Evolutionary conservation across 1,139 yeast genomes (phyloP).

Genomic region (Taiozyma sp.): DNA sequence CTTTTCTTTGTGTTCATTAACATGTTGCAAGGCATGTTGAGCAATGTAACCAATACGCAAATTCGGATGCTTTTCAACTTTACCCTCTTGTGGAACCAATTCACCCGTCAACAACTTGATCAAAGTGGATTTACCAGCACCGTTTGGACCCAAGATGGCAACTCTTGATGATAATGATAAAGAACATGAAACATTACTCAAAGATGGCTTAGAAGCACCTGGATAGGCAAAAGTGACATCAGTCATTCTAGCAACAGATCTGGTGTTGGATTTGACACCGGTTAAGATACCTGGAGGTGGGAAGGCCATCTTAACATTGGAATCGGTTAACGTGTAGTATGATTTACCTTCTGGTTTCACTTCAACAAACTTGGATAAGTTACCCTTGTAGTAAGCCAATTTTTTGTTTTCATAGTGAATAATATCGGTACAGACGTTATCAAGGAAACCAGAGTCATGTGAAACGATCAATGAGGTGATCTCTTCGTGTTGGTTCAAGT

Average conservation of each 20-base stretch:
- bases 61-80: constrained; percentile 96
- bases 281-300: constrained; percentile 97
- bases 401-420: constrained; percentile 96
- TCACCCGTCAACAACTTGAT: constrained; percentile 93
- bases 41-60: constrained; percentile 98
- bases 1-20: constrained; percentile 93
- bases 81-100: constrained; percentile 77
- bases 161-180: constrained; percentile 91
- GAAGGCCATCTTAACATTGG: constrained; percentile 94
- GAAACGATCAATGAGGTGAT: constrained; percentile 95
- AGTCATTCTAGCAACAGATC: constrained; percentile 90
- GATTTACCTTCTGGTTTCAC: constrained; percentile 95
- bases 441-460: constrained; percentile 96
- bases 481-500: constrained; percentile 71
- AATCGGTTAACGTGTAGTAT: constrained; percentile 91
- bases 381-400: constrained; percentile 93
- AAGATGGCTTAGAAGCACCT: constrained; percentile 80
- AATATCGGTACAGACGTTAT: constrained; percentile 92
- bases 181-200: constrained; percentile 76
- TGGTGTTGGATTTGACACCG: constrained; percentile 91
- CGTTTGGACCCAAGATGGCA: constrained; percentile 95
- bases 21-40: constrained; percentile 97
- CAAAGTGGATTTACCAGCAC: constrained; percentile 97
- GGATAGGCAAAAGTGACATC: constrained; percentile 88
- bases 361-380: constrained; percentile 85